Evolutionary conservation across 768 basidiomycete species (phyloP), one percentile per base, ranked within the genome.

Genomic region (Pleurotus pulmonarius): DNA sequence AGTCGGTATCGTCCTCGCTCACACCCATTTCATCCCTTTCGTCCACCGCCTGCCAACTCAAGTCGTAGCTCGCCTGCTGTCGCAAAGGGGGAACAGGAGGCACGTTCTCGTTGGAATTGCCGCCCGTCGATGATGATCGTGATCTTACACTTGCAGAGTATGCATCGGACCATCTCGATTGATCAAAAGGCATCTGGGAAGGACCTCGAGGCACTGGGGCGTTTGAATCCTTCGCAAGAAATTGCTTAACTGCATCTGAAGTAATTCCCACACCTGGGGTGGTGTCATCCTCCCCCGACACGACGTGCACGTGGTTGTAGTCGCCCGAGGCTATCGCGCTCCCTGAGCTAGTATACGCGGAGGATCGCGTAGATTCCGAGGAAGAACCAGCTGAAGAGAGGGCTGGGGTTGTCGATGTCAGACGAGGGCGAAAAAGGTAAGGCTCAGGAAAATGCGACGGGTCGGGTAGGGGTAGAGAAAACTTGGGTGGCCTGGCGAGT

Each of bases 301-400:
- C 86, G 62, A 90, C 83, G 56, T 82, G 86, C 44, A 89, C 78
- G 67, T 85, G 81, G 18, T 78, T 77, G 54, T 79, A 84, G 69
- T 91, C 89, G 39, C 76, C 76, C 41, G 83, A 82, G 22, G 78
- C 73, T 44, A 82, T 67, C 16, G 80, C 77, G 68, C 86, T 87
- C 55, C 85, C 86, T 16, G 83, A 83, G 69, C 80, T 86, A 20
- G 88, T 87, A 65, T 90, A 90, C 4, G 89, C 88, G 3, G 88
- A 88, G 6, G 90, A 90, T 49, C 89, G 80, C 5, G 87, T 83
- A 4, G 88, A 90, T 1, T 80, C 77, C 29, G 86, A 83, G 22
- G 87, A 86, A 0, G 91, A 88, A 45, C 83, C 82, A 41, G 81
- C 80, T 3, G 87, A 87, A 2, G 88, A 90, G 54, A 89, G 82